Base-by-base conservation (phyloP, 148 eudicot species). In the Rhododendron henanense region DNA sequence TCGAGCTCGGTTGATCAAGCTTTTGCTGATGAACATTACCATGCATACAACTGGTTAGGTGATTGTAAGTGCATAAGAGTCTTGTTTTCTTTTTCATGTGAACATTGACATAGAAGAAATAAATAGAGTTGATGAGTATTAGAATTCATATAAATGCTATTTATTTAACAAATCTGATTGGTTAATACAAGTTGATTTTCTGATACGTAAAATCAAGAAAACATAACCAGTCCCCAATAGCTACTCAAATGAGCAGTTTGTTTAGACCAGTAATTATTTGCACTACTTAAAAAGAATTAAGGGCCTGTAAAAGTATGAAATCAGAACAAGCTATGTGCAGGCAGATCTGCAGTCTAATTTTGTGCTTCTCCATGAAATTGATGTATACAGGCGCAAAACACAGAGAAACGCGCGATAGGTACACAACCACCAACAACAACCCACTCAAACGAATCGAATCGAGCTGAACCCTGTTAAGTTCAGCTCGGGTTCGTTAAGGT, bases 11-110 rank as follows among this genome's bases (percentile, higher is more conserved):
- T 55, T 89, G 28, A 89, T 85, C 85, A 85, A 71, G 8, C 81
- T 79, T 65, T 87, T 82, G 82, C 91, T 89, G 86, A 41, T 89
- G 86, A 41, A 89, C 41, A n/a, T 48, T 37, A 82, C 28, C 50
- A 63, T 33, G 1, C 5, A 3, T 10, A 61, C 19, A 53, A 82
- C 9, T 39, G 10, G 75, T 82, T 21, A 82, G 84, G 9, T 7
- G n/a, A 31, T 35, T 31, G 63, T 65, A 65, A 13, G 0, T 25
- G 16, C 35, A 25, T 10, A 10, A 25, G 31, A 67, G 9, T 6
- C 31, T 23, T 25, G 8, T 61, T 23, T 61, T 18, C 16, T 5
- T 21, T 61, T 61, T 23, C 67, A 61, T 4, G 10, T 18, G 25
- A 18, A 61, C n/a, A 21, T 21, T 4, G 21, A 61, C 16, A 21